A percentile compares a stretch with the other conserved stretches of the same genome.
Evolutionary conservation across 305 asterid species (phyloP).

Genomic region (Rubia peregrina): DNA sequence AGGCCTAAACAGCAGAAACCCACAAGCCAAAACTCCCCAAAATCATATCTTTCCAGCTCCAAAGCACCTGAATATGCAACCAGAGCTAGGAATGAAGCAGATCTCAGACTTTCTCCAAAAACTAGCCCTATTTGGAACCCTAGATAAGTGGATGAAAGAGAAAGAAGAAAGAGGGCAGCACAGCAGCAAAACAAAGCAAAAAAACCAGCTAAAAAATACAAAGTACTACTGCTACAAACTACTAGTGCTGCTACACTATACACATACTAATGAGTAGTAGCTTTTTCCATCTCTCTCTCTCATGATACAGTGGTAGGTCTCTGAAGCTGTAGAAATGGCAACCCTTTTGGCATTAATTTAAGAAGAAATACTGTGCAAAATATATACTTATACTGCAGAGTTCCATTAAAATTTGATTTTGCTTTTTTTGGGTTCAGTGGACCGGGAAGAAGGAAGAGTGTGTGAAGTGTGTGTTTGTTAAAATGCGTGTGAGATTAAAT

Average conservation of each 20-base stretch:
- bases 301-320: slow-evolving; percentile 28
- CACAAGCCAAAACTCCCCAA: slow-evolving; percentile 11
- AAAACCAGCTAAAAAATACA: background rate
- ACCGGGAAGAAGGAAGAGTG: slow-evolving; percentile 12
- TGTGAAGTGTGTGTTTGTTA: slow-evolving; percentile 7
- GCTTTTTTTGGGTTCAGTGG: slow-evolving; percentile 9
- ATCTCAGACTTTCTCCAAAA: slow-evolving; percentile 37
- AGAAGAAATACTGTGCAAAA: background rate
- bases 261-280: slow-evolving; percentile 38
- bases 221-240: slow-evolving; percentile 6
- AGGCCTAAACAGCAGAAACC: slow-evolving; percentile 6
- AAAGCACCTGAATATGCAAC: background rate
- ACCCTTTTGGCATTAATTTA: slow-evolving; percentile 15
- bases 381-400: background rate
- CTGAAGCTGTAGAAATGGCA: slow-evolving; percentile 16
- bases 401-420: slow-evolving; percentile 9
- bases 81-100: slow-evolving; percentile 29
- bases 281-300: slow-evolving; percentile 30
- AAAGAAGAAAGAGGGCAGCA: slow-evolving; percentile 16
- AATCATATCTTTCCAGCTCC: slow-evolving; percentile 2
- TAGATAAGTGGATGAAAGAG: slow-evolving; percentile 23
- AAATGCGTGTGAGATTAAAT: slow-evolving; percentile 13
- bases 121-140: slow-evolving; percentile 34
- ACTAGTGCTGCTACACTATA: slow-evolving; percentile 3
- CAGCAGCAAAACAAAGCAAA: slow-evolving; percentile 2